A percentile compares a stretch with the other conserved stretches of the same genome.
phyloP scores from a whole-genome alignment of 192 early-diverging fungal species.

The Lobosporangium transversale region DNA sequence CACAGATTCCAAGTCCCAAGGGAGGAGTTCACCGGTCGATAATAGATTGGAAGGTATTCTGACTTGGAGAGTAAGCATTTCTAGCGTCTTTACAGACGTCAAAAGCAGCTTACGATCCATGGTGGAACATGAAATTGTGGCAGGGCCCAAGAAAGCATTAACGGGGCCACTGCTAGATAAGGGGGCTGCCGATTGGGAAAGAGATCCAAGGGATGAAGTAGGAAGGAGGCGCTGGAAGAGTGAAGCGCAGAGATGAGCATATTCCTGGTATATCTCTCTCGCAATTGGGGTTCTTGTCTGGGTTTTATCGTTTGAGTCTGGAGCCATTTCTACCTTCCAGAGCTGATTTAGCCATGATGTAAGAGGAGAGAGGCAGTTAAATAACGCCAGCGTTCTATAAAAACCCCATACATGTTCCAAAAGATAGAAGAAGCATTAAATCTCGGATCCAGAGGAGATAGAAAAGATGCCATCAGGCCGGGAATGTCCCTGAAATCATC shows the following conservation, averaged over 20 bases:
- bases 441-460: too few relatives aligned
- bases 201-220: constrained; percentile 1
- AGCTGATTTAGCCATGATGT: constrained; percentile 37
- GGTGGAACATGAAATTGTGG: constrained; percentile 14
- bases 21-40: neutral
- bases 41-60: constrained; percentile 12
- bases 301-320: neutral
- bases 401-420: too few relatives aligned
- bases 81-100: constrained; percentile 12
- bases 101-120: constrained; percentile 38
- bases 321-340: constrained; percentile 26
- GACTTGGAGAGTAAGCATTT: constrained; percentile 22
- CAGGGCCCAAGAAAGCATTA: constrained; percentile 39
- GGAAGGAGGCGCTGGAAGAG: constrained; percentile 31
- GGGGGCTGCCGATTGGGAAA: neutral
- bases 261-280: constrained; percentile 42
- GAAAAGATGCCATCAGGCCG: too few relatives aligned
- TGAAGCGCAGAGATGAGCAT: constrained; percentile 17
- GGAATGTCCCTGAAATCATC: too few relatives aligned
- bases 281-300: constrained; percentile 16
- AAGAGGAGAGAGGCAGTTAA: constrained; percentile 26
- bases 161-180: neutral
- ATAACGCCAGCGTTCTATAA: constrained; percentile 50
- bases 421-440: too few relatives aligned
- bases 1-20: constrained; percentile 35